Evolutionary conservation across 2,329 filamentous ascomycete species (phyloP), one percentile per base, ranked within the genome.

Genomic region (Penicillium aurantiogriseum): DNA sequence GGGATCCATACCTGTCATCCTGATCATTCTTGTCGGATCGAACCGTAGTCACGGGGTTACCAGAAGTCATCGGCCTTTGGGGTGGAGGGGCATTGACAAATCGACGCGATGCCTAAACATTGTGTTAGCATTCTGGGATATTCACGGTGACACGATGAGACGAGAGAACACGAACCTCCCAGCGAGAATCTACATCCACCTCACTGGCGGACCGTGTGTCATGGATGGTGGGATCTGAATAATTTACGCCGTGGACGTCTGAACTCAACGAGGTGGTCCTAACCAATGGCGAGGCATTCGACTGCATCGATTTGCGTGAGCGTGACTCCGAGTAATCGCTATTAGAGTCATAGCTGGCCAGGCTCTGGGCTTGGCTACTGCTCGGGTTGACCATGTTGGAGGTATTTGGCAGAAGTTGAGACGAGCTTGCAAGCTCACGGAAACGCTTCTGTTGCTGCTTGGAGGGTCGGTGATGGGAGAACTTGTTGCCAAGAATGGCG

Each of bases 401-500:
- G 38, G 71, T 67, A 48, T 71, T 71, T 80, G 82, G 61, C 42
- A 87, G 76, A 39, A 93, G 80, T 21, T 88, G 86, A 36, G 87
- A 88, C 67, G 85, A 90, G 57, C 85, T 92, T n/a, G 90, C 91
- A 56, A 96, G 80, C 73, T 97, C 92, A 42, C 92, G 86, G 35
- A 95, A 82, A 61, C 89, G 87, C 69, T 82, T 89, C 69, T 91
- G 87, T 71, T 94, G 90, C 57, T 90, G 87, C 51, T 87, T 90
- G 62, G 81, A 90, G 1, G 93, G 92, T 4, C 92, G 86, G 71
- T 96, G 91, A 69, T 91, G 90, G 51, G 88, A 91, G 76, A 99
- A 90, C 72, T 99, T 99, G 81, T 99, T 99, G 54, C 93, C 91
- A 49, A 99, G 91, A 65, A 99, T 97, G 56, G 94, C 92, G 36